Evolutionary conservation across 257 asterid species (phyloP), one percentile per base, ranked within the genome.

Genomic region (Parsonsia alboflavescens): DNA sequence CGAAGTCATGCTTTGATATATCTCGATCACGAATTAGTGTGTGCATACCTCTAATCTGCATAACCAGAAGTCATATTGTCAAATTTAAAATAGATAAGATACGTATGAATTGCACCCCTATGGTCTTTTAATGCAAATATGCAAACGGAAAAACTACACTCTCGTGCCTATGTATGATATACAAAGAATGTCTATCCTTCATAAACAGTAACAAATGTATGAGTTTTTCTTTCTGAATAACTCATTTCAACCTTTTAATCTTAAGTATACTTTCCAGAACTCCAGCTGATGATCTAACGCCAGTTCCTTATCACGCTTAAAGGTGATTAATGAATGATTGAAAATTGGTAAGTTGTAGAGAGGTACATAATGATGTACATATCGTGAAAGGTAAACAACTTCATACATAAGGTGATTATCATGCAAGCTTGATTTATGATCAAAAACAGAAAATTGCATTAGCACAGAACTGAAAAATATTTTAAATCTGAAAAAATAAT

Each of bases 41-140:
- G 78, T 95, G 99, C 99, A 95, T 95, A 13, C 99, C 99, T 85
- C 98, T 84, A 73, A 95, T 95, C 99, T 95, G 96, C 68, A 78
- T 84, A 69, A 92, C 61, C 75, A 56, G 75, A 41, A 65, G 7
- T n/a, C 17, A 39, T 4, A 10, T 21, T 13, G 26, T 28, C 21
- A 45, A 41, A 58, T n/a, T 75, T 30, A 28, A 26, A 45, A 30
- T 44, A 68, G 30, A 48, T 3, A 21, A 36, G 3, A 33, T 7
- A n/a, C 11, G 11, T 22, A 56, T 11, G 52, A 63, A 49, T 6
- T n/a, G 48, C 44, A 42, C 21, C 64, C n/a, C 10, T 30, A 6
- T 28, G 2, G 63, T 21, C 63, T 48, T 46, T n/a, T 33, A 44
- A 45, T 46, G 21, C 59, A 59, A 42, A 15, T 28, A 33, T 13